A percentile compares a stretch with the other conserved stretches of the same genome.
phyloP scores from a whole-genome alignment of 495 filamentous ascomycete genomes.

The Penicillium daleae region DNA sequence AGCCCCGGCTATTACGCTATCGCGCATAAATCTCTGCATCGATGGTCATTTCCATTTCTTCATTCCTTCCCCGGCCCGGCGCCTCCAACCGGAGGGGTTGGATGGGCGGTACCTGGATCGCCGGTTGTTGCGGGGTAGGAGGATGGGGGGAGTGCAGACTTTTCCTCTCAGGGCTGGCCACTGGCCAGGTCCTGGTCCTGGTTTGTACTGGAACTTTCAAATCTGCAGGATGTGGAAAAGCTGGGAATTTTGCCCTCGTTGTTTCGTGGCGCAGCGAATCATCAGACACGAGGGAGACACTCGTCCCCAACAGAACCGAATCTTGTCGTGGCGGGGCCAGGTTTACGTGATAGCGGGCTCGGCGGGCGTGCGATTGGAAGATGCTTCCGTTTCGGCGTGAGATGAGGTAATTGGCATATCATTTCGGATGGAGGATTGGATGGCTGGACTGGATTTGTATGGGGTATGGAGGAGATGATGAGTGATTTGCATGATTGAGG shows the following conservation, averaged over 20 bases:
- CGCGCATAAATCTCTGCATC: neutral
- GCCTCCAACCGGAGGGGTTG: conserved; percentile 26
- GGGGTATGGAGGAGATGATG: neutral
- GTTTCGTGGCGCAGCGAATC: conserved; percentile 5
- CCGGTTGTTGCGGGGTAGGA: conserved; percentile 32
- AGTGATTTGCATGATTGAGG: neutral
- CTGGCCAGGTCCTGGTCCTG: neutral
- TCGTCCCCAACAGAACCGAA: conserved; percentile 7
- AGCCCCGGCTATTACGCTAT: conserved; percentile 20
- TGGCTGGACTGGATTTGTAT: neutral
- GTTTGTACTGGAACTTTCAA: too few relatives aligned
- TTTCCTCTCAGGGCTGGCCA: neutral
- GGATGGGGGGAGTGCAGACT: neutral
- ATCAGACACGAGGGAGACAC: conserved; percentile 2
- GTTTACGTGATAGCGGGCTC: conserved; percentile 35
- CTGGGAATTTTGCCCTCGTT: neutral
- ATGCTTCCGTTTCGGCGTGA: conserved; percentile 22
- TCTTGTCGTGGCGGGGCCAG: conserved; percentile 21
- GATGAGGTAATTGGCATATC: conserved; percentile 25
- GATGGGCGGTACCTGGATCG: conserved; percentile 34
- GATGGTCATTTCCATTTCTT: too few relatives aligned
- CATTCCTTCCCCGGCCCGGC: conserved; percentile 24
- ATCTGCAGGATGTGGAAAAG: neutral
- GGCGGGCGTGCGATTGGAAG: conserved; percentile 34
- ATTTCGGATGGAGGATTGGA: neutral